phyloP scores from a whole-genome alignment of 2,329 filamentous ascomycete genomes.

The Corinectria fuckeliana region DNA sequence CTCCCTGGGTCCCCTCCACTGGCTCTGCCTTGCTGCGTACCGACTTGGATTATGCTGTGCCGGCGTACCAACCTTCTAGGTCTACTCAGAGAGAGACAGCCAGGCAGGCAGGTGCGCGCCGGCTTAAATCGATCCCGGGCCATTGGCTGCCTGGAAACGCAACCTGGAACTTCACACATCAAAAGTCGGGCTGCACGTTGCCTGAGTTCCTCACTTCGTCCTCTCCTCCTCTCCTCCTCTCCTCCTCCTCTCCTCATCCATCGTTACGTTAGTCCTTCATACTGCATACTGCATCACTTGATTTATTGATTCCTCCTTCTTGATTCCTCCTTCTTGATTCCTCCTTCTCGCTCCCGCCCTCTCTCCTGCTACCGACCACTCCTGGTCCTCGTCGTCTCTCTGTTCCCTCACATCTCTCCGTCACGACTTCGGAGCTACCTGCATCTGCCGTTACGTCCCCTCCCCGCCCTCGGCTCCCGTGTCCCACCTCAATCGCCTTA shows the following conservation, averaged over 20 bases:
- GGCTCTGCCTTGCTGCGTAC: constrained; percentile 17
- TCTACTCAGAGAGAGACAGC: constrained; percentile 16
- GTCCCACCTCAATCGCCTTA: not conserved
- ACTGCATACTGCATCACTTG: not conserved
- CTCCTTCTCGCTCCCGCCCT: not conserved
- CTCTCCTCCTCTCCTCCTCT: constrained; percentile 18
- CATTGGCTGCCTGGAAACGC: constrained; percentile 36
- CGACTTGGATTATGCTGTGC: not conserved
- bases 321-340: not conserved
- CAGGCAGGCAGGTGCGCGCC: not conserved
- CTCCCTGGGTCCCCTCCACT: not conserved
- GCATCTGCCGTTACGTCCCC: not conserved
- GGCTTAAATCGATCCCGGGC: constrained; percentile 6
- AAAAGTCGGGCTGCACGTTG: constrained; percentile 28
- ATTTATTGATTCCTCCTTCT: not conserved
- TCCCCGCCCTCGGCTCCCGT: constrained; percentile 5
- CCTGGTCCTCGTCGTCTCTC: too few relatives aligned
- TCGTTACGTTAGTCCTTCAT: constrained; percentile 13
- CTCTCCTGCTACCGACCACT: not conserved
- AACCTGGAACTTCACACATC: constrained; percentile 34
- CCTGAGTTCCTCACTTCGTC: constrained; percentile 26
- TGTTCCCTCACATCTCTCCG: not conserved
- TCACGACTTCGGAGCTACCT: not conserved
- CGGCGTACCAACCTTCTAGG: not conserved
- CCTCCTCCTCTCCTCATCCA: constrained; percentile 12